Percentiles rank a stretch among this genome's conserved stretches.
These are phyloP conservation scores for Aegilops sharonensis DNA, from an alignment of 176 grass and related monocot species.

Conservation along the genomic window DNA sequence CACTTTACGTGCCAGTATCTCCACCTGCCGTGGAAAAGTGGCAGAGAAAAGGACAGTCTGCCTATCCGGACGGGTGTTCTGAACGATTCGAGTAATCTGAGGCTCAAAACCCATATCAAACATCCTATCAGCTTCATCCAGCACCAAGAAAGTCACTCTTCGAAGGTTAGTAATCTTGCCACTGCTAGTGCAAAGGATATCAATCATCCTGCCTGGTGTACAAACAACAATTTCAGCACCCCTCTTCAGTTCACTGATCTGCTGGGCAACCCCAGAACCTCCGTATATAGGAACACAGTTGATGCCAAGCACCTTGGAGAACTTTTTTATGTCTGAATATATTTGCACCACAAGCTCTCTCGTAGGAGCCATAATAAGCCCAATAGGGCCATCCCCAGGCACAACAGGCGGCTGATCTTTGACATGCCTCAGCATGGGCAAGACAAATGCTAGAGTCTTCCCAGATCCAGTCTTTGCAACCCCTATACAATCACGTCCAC, in stretches of 20 bases:
- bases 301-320: constrained; percentile 79
- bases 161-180: constrained; percentile 97
- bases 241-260: constrained; percentile 94
- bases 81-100: constrained; percentile 86
- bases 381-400: constrained; percentile 90
- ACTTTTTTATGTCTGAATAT: constrained; percentile 90
- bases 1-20: constrained; percentile 85
- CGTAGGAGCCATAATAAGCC: constrained; percentile 92
- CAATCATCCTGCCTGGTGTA: constrained; percentile 94
- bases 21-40: constrained; percentile 93
- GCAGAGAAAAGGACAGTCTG: constrained; percentile 96
- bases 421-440: constrained; percentile 96
- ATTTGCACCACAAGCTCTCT: constrained; percentile 96
- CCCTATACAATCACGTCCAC: constrained; percentile 93
- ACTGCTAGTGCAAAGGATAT: constrained; percentile 87
- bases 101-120: constrained; percentile 99
- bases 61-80: constrained; percentile 81
- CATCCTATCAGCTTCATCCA: constrained; percentile 99
- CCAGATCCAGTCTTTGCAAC: constrained; percentile 95
- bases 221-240: constrained; percentile 95
- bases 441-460: constrained; percentile 95
- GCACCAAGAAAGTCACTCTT: constrained; percentile 87
- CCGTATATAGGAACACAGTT: constrained; percentile 94
- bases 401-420: constrained; percentile 86
- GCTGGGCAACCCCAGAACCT: constrained; percentile 94